A percentile compares a stretch with the other conserved stretches of the same genome.
Conservation (phyloP, 73 alveolate species). For the Halteria grandinella region DNA sequence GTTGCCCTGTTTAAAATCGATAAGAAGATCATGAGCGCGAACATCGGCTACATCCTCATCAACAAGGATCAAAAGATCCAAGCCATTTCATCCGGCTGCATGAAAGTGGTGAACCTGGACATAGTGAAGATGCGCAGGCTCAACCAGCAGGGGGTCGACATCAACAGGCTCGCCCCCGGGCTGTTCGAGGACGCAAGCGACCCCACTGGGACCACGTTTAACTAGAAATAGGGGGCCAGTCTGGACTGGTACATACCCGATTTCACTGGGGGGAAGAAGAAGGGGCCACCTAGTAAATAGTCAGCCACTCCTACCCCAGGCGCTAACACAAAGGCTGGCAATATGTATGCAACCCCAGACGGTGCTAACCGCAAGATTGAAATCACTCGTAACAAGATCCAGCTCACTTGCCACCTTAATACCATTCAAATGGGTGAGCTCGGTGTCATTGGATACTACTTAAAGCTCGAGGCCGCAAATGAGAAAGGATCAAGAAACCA, state of each 20-base stretch:
- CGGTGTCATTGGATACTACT: conserved; percentile 56
- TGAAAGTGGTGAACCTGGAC: conserved; percentile 34
- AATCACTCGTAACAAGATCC: conserved; percentile 5
- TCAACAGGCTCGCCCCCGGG: conserved; percentile 46
- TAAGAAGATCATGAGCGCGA: conserved; percentile 43
- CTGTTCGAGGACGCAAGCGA: conserved; percentile 43
- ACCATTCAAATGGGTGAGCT: conserved; percentile 39
- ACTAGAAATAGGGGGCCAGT: conserved; percentile 24
- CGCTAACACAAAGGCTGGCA: conserved; percentile 28
- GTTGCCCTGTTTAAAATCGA: conserved; percentile 59
- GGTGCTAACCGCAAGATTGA: conserved; percentile 1
- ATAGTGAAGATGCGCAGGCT: conserved; percentile 26
- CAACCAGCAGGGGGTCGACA: conserved; percentile 29
- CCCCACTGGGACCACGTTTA: conserved; percentile 17
- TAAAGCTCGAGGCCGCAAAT: conserved; percentile 16
- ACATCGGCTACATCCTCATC: conserved; percentile 31
- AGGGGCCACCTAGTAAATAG: background rate
- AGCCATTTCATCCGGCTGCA: conserved; percentile 47
- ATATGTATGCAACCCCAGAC: background rate
- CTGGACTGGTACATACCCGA: conserved; percentile 48
- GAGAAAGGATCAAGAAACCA: background rate
- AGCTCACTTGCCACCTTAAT: conserved; percentile 29
- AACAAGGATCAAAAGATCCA: conserved; percentile 46
- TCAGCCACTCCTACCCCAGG: background rate
- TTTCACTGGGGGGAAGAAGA: conserved; percentile 8